Percentiles rank a stretch among this genome's conserved stretches.
Conservation (phyloP, 805 yeast species). For the Metschnikowia orientalis region DNA sequence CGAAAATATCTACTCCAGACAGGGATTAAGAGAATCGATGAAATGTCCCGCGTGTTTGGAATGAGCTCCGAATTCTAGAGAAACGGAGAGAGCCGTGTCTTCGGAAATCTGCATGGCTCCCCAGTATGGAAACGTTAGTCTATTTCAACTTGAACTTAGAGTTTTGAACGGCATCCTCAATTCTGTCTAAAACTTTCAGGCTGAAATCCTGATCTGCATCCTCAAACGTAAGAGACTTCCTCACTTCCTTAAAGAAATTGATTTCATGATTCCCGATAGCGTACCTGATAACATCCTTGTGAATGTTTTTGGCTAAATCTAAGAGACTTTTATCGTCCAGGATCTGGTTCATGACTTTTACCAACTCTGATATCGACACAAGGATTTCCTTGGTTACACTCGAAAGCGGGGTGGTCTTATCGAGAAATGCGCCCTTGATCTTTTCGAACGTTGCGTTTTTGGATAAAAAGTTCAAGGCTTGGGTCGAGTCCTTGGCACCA, state of each 20-base stretch:
- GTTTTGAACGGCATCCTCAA: slow-evolving; percentile 13
- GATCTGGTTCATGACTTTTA: slow-evolving; percentile 11
- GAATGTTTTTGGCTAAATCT: slow-evolving; percentile 8
- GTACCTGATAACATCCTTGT: slow-evolving; percentile 10
- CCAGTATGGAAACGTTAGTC: no score
- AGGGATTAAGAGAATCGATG: slow-evolving; percentile 28
- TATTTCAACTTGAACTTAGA: slow-evolving; percentile 13
- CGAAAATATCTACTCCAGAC: slow-evolving; percentile 34
- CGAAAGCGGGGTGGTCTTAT: slow-evolving; percentile 16
- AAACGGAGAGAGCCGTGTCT: no score
- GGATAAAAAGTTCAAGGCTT: slow-evolving; percentile 24
- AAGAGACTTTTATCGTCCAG: slow-evolving; percentile 9
- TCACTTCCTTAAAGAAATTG: slow-evolving; percentile 10
- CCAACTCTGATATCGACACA: slow-evolving; percentile 12
- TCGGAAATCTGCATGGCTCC: no score
- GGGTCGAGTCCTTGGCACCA: slow-evolving; percentile 20
- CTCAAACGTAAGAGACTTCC: slow-evolving; percentile 1
- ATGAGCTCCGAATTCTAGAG: slow-evolving; percentile 10
- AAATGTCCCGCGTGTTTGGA: slow-evolving; percentile 23
- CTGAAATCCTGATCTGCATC: slow-evolving; percentile 6
- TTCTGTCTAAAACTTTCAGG: slow-evolving; percentile 6
- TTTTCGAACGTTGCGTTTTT: slow-evolving; percentile 31
- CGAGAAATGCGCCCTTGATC: slow-evolving; percentile 17
- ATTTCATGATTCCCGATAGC: slow-evolving; percentile 10
- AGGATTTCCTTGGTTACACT: slow-evolving; percentile 11